Evolutionary conservation across 2,329 filamentous ascomycete genomes (phyloP).

Genomic region (Scedosporium boydii): DNA sequence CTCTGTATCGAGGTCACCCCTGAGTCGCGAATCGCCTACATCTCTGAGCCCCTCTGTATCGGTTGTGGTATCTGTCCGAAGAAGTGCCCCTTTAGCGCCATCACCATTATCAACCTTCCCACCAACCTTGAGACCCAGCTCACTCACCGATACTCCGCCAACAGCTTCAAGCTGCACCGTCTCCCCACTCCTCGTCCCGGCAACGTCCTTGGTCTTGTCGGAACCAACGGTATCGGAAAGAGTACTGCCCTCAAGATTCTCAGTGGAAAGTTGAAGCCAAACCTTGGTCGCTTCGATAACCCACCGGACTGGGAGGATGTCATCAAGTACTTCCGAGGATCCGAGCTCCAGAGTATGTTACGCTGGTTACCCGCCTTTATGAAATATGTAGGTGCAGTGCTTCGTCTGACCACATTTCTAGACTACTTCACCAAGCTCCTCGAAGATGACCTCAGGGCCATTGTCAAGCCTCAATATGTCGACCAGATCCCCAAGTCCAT

Average conservation of each 20-base stretch:
- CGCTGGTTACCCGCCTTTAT: neutral
- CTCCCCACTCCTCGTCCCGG: constrained; percentile 92
- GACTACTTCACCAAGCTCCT: constrained; percentile 99
- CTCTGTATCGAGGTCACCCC: constrained; percentile 89
- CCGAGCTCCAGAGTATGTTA: constrained; percentile 81
- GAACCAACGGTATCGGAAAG: constrained; percentile 99
- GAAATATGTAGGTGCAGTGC: neutral
- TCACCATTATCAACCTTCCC: constrained; percentile 99
- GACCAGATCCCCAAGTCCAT: constrained; percentile 95
- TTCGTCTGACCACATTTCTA: constrained; percentile 7
- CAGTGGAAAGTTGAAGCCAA: constrained; percentile 96
- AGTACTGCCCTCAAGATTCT: constrained; percentile 99
- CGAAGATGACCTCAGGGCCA: constrained; percentile 93
- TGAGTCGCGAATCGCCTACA: constrained; percentile 91
- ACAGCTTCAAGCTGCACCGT: constrained; percentile 98
- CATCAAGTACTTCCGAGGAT: constrained; percentile 95
- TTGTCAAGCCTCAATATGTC: constrained; percentile 98
- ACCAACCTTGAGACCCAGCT: constrained; percentile 98
- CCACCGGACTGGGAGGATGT: constrained; percentile 99
- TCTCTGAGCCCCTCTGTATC: constrained; percentile 91
- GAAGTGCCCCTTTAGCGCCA: constrained; percentile 97
- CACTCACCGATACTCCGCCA: constrained; percentile 96
- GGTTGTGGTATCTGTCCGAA: constrained; percentile 99
- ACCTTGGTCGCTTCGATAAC: constrained; percentile 89
- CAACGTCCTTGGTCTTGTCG: constrained; percentile 90